Conservation (phyloP, 805 yeast species). For the Lachancea nothofagi region DNA sequence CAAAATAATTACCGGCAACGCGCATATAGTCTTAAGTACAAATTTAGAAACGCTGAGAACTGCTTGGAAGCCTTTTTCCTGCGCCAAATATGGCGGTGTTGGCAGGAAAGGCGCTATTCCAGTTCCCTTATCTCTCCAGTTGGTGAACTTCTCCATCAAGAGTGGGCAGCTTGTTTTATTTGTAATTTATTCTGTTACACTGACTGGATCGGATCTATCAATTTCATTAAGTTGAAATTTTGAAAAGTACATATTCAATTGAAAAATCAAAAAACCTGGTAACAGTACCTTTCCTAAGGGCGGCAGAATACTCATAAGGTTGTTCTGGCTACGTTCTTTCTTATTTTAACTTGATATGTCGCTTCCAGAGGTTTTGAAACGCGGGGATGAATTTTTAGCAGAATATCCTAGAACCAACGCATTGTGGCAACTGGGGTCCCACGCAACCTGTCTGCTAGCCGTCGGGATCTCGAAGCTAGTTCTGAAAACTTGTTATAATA, state of each 20-base stretch:
- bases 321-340: too few species aligned
- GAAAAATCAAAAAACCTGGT: not conserved
- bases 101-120: conserved; percentile 92
- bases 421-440: conserved; percentile 65
- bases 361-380: conserved; percentile 54
- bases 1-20: conserved; percentile 17
- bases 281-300: not conserved
- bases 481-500: conserved; percentile 56
- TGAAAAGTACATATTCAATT: not conserved
- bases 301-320: too few species aligned
- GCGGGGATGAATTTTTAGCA: conserved; percentile 67
- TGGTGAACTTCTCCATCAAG: conserved; percentile 82
- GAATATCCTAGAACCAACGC: conserved; percentile 54
- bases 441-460: conserved; percentile 60
- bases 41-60: conserved; percentile 5
- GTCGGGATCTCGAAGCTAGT: conserved; percentile 60
- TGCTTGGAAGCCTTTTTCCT: conserved; percentile 10
- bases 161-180: not conserved
- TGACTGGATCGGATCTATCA: too few species aligned
- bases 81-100: conserved; percentile 22
- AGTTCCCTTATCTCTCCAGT: conserved; percentile 84
- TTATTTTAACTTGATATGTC: conserved; percentile 45
- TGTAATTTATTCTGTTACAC: too few species aligned
- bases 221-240: too few species aligned
- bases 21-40: conserved; percentile 16